Percentiles rank a stretch among this genome's conserved stretches.
phyloP scores from a whole-genome alignment of 2,329 filamentous ascomycete genomes.

The Cladophialophora exuberans region DNA sequence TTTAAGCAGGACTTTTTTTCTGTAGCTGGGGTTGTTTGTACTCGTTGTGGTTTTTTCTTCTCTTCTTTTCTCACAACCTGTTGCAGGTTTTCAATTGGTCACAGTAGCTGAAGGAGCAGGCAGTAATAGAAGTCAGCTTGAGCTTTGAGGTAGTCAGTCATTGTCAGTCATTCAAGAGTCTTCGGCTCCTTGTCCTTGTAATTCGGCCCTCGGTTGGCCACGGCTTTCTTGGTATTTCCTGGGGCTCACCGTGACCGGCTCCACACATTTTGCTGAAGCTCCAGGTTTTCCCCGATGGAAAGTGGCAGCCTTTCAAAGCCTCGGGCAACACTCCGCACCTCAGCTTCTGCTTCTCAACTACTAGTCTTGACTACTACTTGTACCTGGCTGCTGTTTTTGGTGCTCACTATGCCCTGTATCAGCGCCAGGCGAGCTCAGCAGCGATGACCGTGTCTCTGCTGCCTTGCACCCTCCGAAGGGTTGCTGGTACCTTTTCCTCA shows the following conservation, averaged over 20 bases:
- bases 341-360: constrained; percentile 11
- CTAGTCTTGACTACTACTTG: constrained; percentile 9
- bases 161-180: too few relatives aligned
- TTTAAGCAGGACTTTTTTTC: constrained; percentile 9
- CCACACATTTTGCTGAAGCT: constrained; percentile 1
- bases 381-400: constrained; percentile 1
- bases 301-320: constrained; percentile 6
- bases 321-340: constrained; percentile 28
- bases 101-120: too few relatives aligned
- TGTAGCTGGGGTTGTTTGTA: neutral
- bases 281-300: constrained; percentile 25
- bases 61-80: too few relatives aligned
- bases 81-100: too few relatives aligned
- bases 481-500: neutral
- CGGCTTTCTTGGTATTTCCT: constrained; percentile 1
- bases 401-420: constrained; percentile 21
- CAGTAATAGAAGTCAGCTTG: neutral
- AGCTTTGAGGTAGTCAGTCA: too few relatives aligned
- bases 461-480: constrained; percentile 23
- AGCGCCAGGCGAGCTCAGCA: constrained; percentile 29
- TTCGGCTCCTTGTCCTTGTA: neutral
- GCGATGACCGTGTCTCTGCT: constrained; percentile 26
- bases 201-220: constrained; percentile 4
- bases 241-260: neutral
- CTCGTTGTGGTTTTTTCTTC: neutral